Evolutionary conservation across 1,139 yeast species (phyloP), one percentile per base, ranked within the genome.

Genomic region (Nakaseomyces delphensis): DNA sequence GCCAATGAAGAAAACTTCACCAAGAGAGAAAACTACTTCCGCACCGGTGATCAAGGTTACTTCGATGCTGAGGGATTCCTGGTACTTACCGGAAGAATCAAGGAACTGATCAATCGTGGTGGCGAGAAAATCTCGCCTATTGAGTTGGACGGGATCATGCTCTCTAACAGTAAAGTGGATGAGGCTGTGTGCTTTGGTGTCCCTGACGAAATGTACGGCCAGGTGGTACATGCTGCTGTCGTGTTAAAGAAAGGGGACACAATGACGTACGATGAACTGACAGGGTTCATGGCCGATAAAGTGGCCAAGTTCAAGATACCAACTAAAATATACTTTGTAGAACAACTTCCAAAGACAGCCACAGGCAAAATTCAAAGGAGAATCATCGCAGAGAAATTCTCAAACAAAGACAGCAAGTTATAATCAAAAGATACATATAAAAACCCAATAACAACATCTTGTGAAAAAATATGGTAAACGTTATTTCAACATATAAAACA

Each of bases 111-210:
- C 54, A 77, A 76, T 55, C 70, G 83, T 43, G 84, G 83, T 29
- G 85, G 85, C 43, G 85, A 79, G 59, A 79, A 79, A 59, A 78
- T 79, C 47, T 72, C 81, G 3, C 85, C 85, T 3, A 70, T 77
- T 50, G 85, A 79, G 57, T 61, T 79, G 28, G 85, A 79, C 51
- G 71, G 76, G 36, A 69, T 71, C 11, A 62, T 79, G 66, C 64
- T 77, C 18, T 65, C 73, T 31, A 74, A 76, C 54, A 79, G 78
- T 1, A 69, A 69, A 11, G 75, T 79, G 13, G 66, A 70, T 21
- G 85, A 79, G 55, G 84, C 81, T n/a, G 85, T 79, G 18, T 68
- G 78, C 3, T 79, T 77, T 57, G 85, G 79, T 36, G 81, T 74
- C 2, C 72, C 74, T 2, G 81, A 78, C 57, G 74, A 67, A 27